A percentile compares a stretch with the other conserved stretches of the same genome.
Conservation (phyloP, 2,329 filamentous ascomycete genomes). For the Beauveria caledonica region DNA sequence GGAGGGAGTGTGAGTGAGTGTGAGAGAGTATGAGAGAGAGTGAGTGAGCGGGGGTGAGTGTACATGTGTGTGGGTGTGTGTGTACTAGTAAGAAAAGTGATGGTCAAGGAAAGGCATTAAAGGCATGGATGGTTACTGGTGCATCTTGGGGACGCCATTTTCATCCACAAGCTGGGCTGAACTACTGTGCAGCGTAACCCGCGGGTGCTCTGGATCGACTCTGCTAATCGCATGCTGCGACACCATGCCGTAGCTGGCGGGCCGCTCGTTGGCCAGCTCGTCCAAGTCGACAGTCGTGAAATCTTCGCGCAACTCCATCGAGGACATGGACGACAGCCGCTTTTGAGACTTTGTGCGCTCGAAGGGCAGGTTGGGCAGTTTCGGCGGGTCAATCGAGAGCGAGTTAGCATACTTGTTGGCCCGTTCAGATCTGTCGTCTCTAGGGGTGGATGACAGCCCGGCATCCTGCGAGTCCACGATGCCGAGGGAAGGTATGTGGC, state of each 20-base stretch:
- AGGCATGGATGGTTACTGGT: background rate
- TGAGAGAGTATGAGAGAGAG: too few relatives aligned
- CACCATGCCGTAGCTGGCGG: constrained; percentile 49
- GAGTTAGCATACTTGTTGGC: constrained; percentile 15
- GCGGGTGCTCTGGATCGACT: constrained; percentile 39
- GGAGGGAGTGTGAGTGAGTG: too few relatives aligned
- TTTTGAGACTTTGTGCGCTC: constrained; percentile 47
- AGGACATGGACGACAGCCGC: constrained; percentile 43
- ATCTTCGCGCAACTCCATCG: constrained; percentile 38
- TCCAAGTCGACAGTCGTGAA: constrained; percentile 33
- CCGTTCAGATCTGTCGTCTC: constrained; percentile 8
- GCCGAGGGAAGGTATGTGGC: constrained; percentile 28
- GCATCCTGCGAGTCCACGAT: constrained; percentile 16
- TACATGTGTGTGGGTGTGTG: background rate
- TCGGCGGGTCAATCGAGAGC: constrained; percentile 15
- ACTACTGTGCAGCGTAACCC: constrained; percentile 41
- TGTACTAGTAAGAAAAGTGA: background rate
- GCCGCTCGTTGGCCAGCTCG: constrained; percentile 34
- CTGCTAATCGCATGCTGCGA: constrained; percentile 49
- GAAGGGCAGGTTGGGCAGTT: constrained; percentile 44
- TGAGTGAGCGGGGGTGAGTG: background rate
- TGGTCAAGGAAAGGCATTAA: background rate
- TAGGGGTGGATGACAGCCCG: background rate
- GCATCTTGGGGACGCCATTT: constrained; percentile 8
- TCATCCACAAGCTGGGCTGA: constrained; percentile 50